Base-by-base conservation (phyloP, 2,329 filamentous ascomycete species). In the Blastomyces emzantsi region DNA sequence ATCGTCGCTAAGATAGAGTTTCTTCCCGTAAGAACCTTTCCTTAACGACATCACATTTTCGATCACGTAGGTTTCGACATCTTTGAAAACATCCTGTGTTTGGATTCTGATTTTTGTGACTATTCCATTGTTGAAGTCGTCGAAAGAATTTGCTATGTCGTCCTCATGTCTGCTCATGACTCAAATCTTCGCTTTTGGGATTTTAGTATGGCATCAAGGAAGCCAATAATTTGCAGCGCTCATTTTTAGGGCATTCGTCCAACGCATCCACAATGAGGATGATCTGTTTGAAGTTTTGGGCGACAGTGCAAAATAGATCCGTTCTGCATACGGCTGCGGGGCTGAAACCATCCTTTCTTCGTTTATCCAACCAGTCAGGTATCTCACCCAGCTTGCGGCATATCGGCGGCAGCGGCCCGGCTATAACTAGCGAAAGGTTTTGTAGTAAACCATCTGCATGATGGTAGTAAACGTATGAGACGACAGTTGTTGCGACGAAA, bases 381-480 rank as follows among this genome's bases (percentile, higher is more conserved):
- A 62, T 54, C 36, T 22, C 22, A n/a, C 33, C 39, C 25, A 36
- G n/a, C 22, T 39, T 30, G 3, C 39, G 60, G 41, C 60, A 62
- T 25, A 55, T n/a, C 33, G 30, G 60, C 19, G 39, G 33, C 60
- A 62, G 15, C 11, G 47, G 28, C 9, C 60, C 49, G 17, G 51
- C 54, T 56, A 62, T 43, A 33, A 62, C 60, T 11, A 55, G 36
- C 2, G 25, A 33, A n/a, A 55, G 60, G 25, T 62, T 51, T 15
- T 28, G 30, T 56, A 43, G 28, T n/a, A 5, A 5, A 39, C 43
- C n/a, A n/a, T 62, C 36, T 55, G 36, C 25, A 9, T 62, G 43
- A 43, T 56, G 22, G 47, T 62, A 62, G 52, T 62, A 62, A 13
- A 62, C 51, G 49, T 56, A 56, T 19, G 41, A 30, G 15, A 62